Conservation (phyloP, 257 asterid genomes). For the Solanum ossicruentum region DNA sequence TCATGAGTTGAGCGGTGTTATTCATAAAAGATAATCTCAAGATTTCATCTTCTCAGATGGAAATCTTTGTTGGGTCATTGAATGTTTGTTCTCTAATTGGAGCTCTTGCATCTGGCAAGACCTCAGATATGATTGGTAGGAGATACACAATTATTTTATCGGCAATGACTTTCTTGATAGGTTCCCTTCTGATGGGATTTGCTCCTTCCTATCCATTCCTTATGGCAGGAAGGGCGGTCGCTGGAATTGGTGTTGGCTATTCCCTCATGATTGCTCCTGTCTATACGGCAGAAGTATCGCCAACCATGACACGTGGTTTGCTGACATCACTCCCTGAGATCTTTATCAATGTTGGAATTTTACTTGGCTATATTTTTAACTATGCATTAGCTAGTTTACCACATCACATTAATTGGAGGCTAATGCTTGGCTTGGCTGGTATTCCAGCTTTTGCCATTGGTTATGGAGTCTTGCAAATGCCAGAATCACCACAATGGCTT, state of each 20-base stretch:
- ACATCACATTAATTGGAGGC: constrained; percentile 42
- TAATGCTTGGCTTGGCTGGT: constrained; percentile 78
- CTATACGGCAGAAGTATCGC: constrained; percentile 70
- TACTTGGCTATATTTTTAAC: constrained; percentile 52
- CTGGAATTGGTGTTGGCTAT: constrained; percentile 77
- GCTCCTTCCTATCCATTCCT: constrained; percentile 61
- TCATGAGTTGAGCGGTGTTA: constrained; percentile 72
- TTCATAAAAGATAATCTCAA: constrained; percentile 50
- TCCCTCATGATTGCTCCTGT: constrained; percentile 85
- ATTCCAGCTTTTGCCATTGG: constrained; percentile 52
- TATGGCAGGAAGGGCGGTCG: constrained; percentile 52
- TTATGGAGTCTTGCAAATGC: constrained; percentile 50
- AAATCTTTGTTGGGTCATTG: constrained; percentile 55
- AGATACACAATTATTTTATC: constrained; percentile 75
- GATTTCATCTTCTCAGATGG: constrained; percentile 42
- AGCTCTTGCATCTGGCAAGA: constrained; percentile 66
- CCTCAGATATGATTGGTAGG: constrained; percentile 71
- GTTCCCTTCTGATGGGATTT: constrained; percentile 65
- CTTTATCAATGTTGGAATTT: constrained; percentile 63
- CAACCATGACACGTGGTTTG: constrained; percentile 64
- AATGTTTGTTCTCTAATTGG: constrained; percentile 61
- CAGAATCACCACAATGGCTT: constrained; percentile 89
- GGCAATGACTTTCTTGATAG: constrained; percentile 50
- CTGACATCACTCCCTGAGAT: constrained; percentile 78
- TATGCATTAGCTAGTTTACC: constrained; percentile 40